Evolutionary conservation across 192 early-diverging fungal genomes (phyloP).

Genomic region (Phycomyces blakesleeanus): DNA sequence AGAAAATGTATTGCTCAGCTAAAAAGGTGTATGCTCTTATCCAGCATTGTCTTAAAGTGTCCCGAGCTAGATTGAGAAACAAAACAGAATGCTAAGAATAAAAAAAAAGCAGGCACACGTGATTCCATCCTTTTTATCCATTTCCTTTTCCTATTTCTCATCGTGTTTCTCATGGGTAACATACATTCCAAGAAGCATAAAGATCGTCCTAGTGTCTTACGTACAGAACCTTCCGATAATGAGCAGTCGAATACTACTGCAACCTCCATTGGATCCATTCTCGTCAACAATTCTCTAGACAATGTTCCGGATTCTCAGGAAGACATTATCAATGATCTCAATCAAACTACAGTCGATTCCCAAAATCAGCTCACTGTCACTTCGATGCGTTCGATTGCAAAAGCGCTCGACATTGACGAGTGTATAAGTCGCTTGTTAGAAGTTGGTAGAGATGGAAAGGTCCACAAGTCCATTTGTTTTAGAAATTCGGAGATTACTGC

Average conservation of each 20-base stretch:
- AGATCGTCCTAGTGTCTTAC: slow-evolving; percentile 13
- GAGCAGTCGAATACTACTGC: slow-evolving; percentile 8
- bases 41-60: slow-evolving; percentile 13
- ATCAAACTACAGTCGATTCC: slow-evolving; percentile 25
- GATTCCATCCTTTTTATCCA: too few relatives aligned
- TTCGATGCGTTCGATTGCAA: slow-evolving; percentile 12
- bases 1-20: slow-evolving; percentile 7
- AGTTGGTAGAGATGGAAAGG: slow-evolving; percentile 15
- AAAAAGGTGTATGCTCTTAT: slow-evolving; percentile 13
- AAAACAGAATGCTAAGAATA: too few relatives aligned
- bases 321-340: too few relatives aligned
- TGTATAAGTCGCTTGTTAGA: slow-evolving; percentile 24
- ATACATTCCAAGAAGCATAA: slow-evolving; percentile 16
- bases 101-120: too few relatives aligned
- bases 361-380: slow-evolving; percentile 30
- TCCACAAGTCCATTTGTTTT: slow-evolving; percentile 71
- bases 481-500: slow-evolving; percentile 86
- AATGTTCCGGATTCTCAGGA: not conserved
- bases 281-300: slow-evolving; percentile 2
- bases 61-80: not conserved
- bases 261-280: slow-evolving; percentile 18
- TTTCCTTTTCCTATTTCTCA: too few relatives aligned
- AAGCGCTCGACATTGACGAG: slow-evolving; percentile 28
- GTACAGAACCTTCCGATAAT: slow-evolving; percentile 12
- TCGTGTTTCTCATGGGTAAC: slow-evolving; percentile 7